phyloP scores from a whole-genome alignment of 768 basidiomycete species.

The Suillus clintonianus region DNA sequence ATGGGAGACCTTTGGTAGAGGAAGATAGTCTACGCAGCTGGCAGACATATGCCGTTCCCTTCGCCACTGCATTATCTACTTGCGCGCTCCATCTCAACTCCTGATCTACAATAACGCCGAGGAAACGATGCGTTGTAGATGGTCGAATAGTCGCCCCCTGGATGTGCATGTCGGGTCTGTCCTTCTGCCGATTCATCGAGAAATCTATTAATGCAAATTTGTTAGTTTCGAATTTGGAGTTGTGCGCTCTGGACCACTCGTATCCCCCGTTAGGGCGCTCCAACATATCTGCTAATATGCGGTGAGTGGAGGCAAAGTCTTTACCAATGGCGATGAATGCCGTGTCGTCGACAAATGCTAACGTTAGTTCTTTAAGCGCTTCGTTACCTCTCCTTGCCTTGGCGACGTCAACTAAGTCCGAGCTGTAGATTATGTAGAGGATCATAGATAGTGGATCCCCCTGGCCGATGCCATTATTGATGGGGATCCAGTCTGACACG shows the following conservation, averaged over 20 bases:
- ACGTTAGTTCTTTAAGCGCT: background rate
- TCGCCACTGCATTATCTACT: slow-evolving; percentile 9
- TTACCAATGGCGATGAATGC: background rate
- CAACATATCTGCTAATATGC: background rate
- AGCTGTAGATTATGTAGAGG: background rate
- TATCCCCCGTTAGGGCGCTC: slow-evolving; percentile 10
- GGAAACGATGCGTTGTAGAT: slow-evolving; percentile 31
- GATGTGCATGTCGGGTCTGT: background rate
- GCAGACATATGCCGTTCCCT: background rate
- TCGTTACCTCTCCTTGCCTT: fast-evolving
- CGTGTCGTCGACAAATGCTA: background rate
- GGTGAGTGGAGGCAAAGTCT: fast-evolving
- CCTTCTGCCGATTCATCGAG: background rate
- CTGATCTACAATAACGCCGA: slow-evolving; percentile 29
- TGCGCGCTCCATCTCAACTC: slow-evolving; percentile 18
- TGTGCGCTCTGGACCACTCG: slow-evolving; percentile 13
- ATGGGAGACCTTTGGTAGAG: slow-evolving; percentile 14
- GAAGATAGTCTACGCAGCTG: slow-evolving; percentile 11
- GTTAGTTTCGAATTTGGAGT: slow-evolving; percentile 16
- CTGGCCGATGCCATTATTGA: background rate
- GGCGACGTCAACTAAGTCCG: background rate
- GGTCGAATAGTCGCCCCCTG: too few species aligned
- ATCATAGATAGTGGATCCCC: background rate
- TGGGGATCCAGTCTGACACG: background rate
- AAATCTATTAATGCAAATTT: slow-evolving; percentile 7